phyloP scores from a whole-genome alignment of 192 early-diverging fungal species.

The Allomyces arbusculus region DNA sequence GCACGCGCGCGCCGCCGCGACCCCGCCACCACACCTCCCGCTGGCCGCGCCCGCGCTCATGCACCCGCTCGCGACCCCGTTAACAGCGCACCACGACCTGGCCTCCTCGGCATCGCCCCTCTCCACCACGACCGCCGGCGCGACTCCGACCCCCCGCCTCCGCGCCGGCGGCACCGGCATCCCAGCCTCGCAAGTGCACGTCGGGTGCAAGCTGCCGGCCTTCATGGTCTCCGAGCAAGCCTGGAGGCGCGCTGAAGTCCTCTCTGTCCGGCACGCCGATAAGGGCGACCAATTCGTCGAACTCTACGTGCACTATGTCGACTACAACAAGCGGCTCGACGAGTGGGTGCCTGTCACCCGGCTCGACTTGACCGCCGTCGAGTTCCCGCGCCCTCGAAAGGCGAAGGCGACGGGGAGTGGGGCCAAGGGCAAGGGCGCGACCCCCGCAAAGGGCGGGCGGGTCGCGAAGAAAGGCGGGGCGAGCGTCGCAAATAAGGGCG shows the following conservation, averaged over 20 bases:
- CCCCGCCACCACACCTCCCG: too few species aligned
- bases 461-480: conserved; percentile 7
- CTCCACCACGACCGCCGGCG: too few species aligned
- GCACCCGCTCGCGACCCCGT: too few species aligned
- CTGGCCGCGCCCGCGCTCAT: too few species aligned
- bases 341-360: conserved; percentile 67
- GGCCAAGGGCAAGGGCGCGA: conserved; percentile 15
- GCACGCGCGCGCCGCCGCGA: too few species aligned
- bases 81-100: too few species aligned
- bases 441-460: conserved; percentile 18
- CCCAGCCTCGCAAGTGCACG: not conserved
- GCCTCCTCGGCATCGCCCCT: too few species aligned
- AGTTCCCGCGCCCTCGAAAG: conserved; percentile 48
- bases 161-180: too few species aligned
- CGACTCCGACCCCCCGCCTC: too few species aligned
- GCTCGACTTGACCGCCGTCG: conserved; percentile 19
- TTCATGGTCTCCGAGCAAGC: conserved; percentile 26
- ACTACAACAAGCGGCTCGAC: conserved; percentile 96
- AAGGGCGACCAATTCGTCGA: conserved; percentile 27
- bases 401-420: conserved; percentile 14
- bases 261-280: conserved; percentile 43
- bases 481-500: conserved; percentile 4
- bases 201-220: conserved; percentile 43
- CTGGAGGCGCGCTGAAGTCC: conserved; percentile 65
- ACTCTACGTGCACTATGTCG: conserved; percentile 91